Evolutionary conservation across 768 basidiomycete species (phyloP).

Genomic region (Trametes elegans): DNA sequence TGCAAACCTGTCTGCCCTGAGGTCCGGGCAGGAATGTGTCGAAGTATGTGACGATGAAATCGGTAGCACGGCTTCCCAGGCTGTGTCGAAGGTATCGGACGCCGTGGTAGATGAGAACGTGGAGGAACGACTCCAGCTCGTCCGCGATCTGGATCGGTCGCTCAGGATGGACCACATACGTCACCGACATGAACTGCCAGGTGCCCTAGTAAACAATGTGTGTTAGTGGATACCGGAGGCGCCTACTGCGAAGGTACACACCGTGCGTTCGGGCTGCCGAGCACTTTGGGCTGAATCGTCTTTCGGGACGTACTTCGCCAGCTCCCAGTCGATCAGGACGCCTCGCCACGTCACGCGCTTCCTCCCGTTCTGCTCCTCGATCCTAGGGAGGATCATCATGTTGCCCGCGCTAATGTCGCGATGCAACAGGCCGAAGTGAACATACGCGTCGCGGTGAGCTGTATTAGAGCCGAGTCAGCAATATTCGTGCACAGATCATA

Average conservation of each 20-base stretch:
- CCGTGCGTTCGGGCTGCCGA: not conserved
- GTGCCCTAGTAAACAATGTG: slow-evolving; percentile 7
- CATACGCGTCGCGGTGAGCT: not conserved
- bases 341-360: not conserved
- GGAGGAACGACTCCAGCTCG: slow-evolving; percentile 15
- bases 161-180: not conserved
- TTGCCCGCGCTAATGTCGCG: slow-evolving; percentile 1
- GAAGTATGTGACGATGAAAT: not conserved
- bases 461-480: not conserved
- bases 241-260: not conserved
- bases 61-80: not conserved
- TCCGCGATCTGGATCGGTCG: slow-evolving; percentile 6
- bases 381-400: not conserved
- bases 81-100: not conserved
- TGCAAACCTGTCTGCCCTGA: not conserved
- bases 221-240: not conserved
- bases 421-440: not conserved
- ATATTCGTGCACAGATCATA: not conserved
- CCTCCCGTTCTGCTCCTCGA: not conserved
- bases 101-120: slow-evolving; percentile 11
- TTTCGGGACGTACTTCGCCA: not conserved
- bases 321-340: not conserved
- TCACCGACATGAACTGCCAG: slow-evolving; percentile 16
- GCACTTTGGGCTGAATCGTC: not conserved
- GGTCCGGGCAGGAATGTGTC: not conserved